These are phyloP conservation scores for Kentomonas sorsogonicus DNA, from an alignment of 208 protist genomes.

Conservation along the genomic window DNA sequence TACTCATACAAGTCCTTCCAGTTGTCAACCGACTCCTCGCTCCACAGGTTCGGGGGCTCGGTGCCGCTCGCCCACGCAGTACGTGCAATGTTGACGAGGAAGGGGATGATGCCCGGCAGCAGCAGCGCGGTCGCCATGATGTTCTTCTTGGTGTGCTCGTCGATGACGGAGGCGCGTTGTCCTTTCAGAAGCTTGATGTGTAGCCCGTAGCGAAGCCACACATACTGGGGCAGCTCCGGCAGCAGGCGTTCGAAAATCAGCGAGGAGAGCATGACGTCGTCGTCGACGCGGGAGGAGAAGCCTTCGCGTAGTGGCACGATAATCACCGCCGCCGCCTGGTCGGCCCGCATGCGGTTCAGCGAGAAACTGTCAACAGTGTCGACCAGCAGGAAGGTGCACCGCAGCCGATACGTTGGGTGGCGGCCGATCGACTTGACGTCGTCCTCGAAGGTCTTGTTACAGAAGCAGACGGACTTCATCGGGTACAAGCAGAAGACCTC, in stretches of 20 bases:
- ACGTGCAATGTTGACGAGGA: conserved; percentile 81
- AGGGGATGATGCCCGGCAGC: conserved; percentile 75
- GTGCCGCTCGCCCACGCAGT: conserved; percentile 48
- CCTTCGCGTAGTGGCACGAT: conserved; percentile 67
- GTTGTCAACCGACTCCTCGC: conserved; percentile 41
- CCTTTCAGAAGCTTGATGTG: conserved; percentile 66
- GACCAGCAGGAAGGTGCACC: conserved; percentile 64
- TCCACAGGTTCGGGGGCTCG: conserved; percentile 51
- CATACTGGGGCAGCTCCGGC: conserved; percentile 68
- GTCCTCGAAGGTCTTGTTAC: conserved; percentile 52
- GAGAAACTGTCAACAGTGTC: conserved; percentile 52
- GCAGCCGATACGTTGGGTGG: conserved; percentile 74
- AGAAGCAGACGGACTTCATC: conserved; percentile 84
- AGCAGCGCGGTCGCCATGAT: conserved; percentile 78
- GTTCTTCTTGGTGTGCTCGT: conserved; percentile 80
- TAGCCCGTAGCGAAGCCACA: conserved; percentile 77
- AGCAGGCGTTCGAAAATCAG: conserved; percentile 72
- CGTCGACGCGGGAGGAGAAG: conserved; percentile 68
- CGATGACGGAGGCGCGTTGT: conserved; percentile 49
- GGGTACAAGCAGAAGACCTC: conserved; percentile 82
- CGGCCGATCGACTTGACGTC: conserved; percentile 69
- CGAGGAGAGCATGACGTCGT: conserved; percentile 80
- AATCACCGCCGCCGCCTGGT: conserved; percentile 60
- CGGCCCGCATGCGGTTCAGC: conserved; percentile 57
- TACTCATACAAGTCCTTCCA: conserved; percentile 82